These are phyloP conservation scores for Tulasnella sp. DNA, from an alignment of 768 basidiomycete genomes.

Conservation along the genomic window DNA sequence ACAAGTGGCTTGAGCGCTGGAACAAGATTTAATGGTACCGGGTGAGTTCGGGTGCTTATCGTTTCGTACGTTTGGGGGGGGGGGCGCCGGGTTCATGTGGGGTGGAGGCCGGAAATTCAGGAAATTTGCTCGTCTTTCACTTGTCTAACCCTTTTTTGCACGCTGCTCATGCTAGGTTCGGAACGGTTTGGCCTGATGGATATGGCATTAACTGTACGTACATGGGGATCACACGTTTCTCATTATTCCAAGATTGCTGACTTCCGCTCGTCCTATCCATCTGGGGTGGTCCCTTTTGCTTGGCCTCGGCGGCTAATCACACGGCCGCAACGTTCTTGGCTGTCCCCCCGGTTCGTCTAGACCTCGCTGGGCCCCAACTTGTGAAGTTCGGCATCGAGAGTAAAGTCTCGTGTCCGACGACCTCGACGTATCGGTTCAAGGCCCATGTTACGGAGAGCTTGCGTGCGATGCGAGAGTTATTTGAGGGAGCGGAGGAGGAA, in stretches of 20 bases:
- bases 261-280: neutral
- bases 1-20: constrained; percentile 88
- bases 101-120: neutral
- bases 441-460: constrained; percentile 53
- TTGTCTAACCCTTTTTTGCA: neutral
- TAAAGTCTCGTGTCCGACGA: constrained; percentile 59
- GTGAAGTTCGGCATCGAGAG: constrained; percentile 94
- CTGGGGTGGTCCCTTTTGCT: neutral
- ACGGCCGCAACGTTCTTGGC: neutral
- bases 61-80: neutral
- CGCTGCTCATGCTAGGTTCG: constrained; percentile 46
- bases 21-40: constrained; percentile 78
- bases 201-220: constrained; percentile 89
- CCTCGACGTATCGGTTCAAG: constrained; percentile 66
- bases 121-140: neutral
- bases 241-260: neutral
- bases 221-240: neutral
- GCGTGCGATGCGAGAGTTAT: constrained; percentile 58
- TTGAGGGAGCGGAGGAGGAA: constrained; percentile 31
- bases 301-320: constrained; percentile 9
- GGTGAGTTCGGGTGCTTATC: constrained; percentile 37
- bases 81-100: neutral
- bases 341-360: constrained; percentile 34
- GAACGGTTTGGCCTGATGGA: constrained; percentile 71
- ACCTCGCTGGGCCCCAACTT: constrained; percentile 66